Conservation (phyloP, 2,329 filamentous ascomycete species). For the Camptophora hylomeconis region DNA sequence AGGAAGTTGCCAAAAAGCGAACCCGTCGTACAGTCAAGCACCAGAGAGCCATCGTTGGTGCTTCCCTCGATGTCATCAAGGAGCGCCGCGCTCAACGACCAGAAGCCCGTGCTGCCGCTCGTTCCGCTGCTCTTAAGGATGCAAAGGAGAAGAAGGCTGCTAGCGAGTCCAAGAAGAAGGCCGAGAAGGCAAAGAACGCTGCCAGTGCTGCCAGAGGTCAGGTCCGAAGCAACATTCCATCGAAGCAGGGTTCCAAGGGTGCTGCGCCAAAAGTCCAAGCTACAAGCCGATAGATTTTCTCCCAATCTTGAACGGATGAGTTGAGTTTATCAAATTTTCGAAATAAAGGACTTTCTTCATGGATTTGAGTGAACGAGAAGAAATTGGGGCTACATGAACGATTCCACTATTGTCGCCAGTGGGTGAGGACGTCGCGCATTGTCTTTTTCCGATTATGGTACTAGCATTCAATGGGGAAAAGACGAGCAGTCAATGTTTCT, state of each 20-base stretch:
- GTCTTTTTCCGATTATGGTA: too few relatives aligned
- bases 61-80: constrained; percentile 99
- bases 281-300: constrained; percentile 40
- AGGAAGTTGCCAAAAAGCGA: constrained; percentile 99
- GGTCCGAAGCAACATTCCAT: constrained; percentile 58
- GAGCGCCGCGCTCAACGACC: constrained; percentile 91
- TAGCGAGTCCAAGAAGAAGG: constrained; percentile 86
- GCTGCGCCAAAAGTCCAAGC: constrained; percentile 72
- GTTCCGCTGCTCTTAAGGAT: constrained; percentile 82
- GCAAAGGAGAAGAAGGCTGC: constrained; percentile 97
- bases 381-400: too few relatives aligned
- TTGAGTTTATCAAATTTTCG: too few relatives aligned
- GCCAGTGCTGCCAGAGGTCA: constrained; percentile 62
- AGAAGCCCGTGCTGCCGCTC: constrained; percentile 86
- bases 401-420: too few relatives aligned
- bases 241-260: constrained; percentile 97
- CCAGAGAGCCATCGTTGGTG: constrained; percentile 98
- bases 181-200: constrained; percentile 94
- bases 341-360: too few relatives aligned
- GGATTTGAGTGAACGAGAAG: too few relatives aligned
- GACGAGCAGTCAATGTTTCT: too few relatives aligned
- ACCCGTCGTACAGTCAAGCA: constrained; percentile 95
- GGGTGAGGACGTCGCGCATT: too few relatives aligned
- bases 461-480: too few relatives aligned
- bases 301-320: too few relatives aligned